phyloP scores from a whole-genome alignment of 2,329 filamentous ascomycete species.

The Monosporascus sp. region DNA sequence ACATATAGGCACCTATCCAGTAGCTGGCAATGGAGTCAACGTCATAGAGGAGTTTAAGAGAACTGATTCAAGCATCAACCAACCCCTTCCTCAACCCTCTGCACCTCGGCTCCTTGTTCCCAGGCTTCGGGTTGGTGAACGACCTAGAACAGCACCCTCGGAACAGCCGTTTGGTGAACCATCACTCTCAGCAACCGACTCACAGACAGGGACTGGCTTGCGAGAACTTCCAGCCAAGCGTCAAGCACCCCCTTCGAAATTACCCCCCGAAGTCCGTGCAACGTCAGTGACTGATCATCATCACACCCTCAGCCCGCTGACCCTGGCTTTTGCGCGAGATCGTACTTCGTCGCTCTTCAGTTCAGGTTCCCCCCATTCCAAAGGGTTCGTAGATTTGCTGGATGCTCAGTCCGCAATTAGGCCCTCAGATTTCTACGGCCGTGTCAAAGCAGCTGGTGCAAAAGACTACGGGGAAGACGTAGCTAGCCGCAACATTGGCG shows the following conservation, averaged over 20 bases:
- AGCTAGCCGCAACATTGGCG: constrained; percentile 53
- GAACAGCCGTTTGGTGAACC: constrained; percentile 4
- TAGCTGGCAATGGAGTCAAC: constrained; percentile 36
- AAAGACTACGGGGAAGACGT: constrained; percentile 61
- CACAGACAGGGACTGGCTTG: constrained; percentile 4
- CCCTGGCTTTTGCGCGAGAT: constrained; percentile 18
- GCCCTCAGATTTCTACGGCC: constrained; percentile 42
- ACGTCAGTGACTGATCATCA: constrained; percentile 7
- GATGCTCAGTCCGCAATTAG: constrained; percentile 52
- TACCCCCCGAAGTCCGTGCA: constrained; percentile 17
- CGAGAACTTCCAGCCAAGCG: constrained; percentile 17
- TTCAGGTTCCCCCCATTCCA: constrained; percentile 17
- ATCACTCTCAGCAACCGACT: constrained; percentile 10
- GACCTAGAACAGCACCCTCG: constrained; percentile 34
- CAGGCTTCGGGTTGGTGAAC: constrained; percentile 23
- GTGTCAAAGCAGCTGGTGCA: constrained; percentile 45
- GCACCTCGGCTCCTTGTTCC: constrained; percentile 26
- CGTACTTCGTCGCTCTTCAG: constrained; percentile 30
- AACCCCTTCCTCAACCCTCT: constrained; percentile 19
- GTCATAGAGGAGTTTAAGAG: constrained; percentile 32
- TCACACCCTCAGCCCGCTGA: constrained; percentile 14
- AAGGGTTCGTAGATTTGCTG: constrained; percentile 47
- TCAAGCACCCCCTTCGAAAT: constrained; percentile 19
- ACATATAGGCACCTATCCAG: constrained; percentile 32
- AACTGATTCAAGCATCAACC: constrained; percentile 24